Evolutionary conservation across 108 stramenopile genomes (phyloP).

Genomic region (Fistulifera solaris): DNA sequence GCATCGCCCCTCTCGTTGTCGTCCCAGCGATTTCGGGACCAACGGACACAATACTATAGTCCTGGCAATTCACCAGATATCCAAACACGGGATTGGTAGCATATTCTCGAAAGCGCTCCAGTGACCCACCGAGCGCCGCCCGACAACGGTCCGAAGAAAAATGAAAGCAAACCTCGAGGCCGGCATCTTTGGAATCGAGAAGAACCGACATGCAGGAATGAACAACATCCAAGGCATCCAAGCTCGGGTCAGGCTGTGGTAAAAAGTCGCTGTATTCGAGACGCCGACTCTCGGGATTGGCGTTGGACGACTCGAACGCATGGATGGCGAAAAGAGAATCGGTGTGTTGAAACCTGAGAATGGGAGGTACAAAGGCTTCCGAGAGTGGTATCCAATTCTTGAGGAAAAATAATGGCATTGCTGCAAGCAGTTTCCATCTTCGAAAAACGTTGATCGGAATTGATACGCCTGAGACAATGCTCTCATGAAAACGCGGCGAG

Average conservation of each 20-base stretch:
- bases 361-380: too few relatives aligned
- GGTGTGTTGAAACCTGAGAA: too few relatives aligned
- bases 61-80: slow-evolving; percentile 41
- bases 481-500: too few relatives aligned
- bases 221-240: slow-evolving; percentile 29
- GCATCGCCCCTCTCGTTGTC: slow-evolving; percentile 56
- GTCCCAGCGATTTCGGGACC: slow-evolving; percentile 56
- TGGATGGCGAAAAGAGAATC: too few relatives aligned
- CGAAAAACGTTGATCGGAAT: too few relatives aligned
- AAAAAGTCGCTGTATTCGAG: slow-evolving; percentile 5
- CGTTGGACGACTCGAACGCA: too few relatives aligned
- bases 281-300: too few relatives aligned
- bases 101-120: slow-evolving; percentile 54
- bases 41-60: slow-evolving; percentile 32
- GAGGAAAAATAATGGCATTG: too few relatives aligned
- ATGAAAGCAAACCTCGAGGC: slow-evolving; percentile 57
- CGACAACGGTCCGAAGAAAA: slow-evolving; percentile 66
- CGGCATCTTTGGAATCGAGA: slow-evolving; percentile 30
- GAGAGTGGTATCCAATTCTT: too few relatives aligned
- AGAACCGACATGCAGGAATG: slow-evolving; percentile 44
- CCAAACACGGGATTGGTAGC: slow-evolving; percentile 71
- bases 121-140: slow-evolving; percentile 54
- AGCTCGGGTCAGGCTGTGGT: slow-evolving; percentile 2
- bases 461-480: too few relatives aligned
- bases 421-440: too few relatives aligned